Evolutionary conservation across 768 basidiomycete species (phyloP), one percentile per base, ranked within the genome.

Genomic region (Termitomyces sp.): DNA sequence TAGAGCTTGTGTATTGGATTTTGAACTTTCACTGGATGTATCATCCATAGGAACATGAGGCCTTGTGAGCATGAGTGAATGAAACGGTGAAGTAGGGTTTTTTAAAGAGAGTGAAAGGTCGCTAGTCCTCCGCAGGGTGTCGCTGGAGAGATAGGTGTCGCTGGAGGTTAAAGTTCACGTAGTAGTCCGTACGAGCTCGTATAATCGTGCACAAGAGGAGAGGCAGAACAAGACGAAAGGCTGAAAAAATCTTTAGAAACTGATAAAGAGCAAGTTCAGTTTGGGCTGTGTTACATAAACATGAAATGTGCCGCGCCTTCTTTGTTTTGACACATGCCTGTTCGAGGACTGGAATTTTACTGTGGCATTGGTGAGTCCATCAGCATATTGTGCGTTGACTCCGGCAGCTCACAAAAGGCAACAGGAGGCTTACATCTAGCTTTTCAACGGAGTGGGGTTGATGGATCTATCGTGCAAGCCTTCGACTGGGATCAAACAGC

Each of bases 401-500:
- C 20, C 16, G 28, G 16, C 26, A 51, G 53, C 26, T 51, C 29
- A 63, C 51, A 49, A n/a, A 54, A 46, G 10, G 44, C 41, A 50
- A 54, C 58, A 91, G 90, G 89, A 26, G 90, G 90, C 7, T 74
- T 92, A 5, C 87, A 89, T 73, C 73, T 81, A 26, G 90, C 89
- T 6, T 75, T 92, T 18, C 65, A 72, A 46, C 77, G 81, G 51
- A 85, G 83, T 63, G 66, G 63, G 10, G 70, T 81, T 46, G 63
- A 73, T 20, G 83, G 75, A 5, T 63, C 69, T 0, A 77, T 88
- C 33, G 72, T 85, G 5, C 80, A 79, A 59, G 88, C 90, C n/a
- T 90, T 86, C 65, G 91, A 92, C 68, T 91, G 90, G 88, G 90
- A 92, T 72, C 88, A 84, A 62, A 76, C 75, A 20, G 88, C 88